phyloP scores from a whole-genome alignment of 2,329 filamentous ascomycete species.

The Pseudogymnoascus sp. region DNA sequence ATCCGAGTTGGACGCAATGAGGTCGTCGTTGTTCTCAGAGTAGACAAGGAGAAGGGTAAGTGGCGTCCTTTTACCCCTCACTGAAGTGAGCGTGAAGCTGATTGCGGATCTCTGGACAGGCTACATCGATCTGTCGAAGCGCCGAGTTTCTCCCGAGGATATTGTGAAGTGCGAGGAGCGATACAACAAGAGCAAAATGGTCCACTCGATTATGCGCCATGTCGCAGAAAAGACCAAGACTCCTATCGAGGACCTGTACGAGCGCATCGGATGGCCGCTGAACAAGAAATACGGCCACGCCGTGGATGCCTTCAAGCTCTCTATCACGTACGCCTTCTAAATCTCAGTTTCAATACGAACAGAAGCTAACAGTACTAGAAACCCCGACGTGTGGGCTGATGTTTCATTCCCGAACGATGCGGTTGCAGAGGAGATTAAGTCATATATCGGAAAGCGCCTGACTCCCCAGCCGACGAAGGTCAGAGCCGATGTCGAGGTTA shows the following conservation, averaged over 20 bases:
- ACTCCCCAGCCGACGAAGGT: conserved; percentile 99
- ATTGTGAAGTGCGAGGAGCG: conserved; percentile 97
- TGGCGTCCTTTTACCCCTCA: background rate
- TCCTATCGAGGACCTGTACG: conserved; percentile 91
- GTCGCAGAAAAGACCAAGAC: conserved; percentile 93
- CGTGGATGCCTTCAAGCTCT: conserved; percentile 97
- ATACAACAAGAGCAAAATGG: conserved; percentile 99
- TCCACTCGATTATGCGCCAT: conserved; percentile 97
- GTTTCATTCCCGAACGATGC: conserved; percentile 79
- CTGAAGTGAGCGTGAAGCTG: background rate
- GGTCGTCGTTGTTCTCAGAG: conserved; percentile 94
- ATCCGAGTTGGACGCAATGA: conserved; percentile 97
- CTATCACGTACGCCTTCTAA: conserved; percentile 67
- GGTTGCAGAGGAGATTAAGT: conserved; percentile 81
- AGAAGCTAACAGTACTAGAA: conserved; percentile 41
- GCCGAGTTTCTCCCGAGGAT: conserved; percentile 93
- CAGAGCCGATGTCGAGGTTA: conserved; percentile 93
- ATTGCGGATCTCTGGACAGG: conserved; percentile 35
- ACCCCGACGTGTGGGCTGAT: conserved; percentile 92
- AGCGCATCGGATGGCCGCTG: conserved; percentile 91
- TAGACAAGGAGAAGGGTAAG: conserved; percentile 96
- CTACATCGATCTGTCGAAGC: conserved; percentile 98
- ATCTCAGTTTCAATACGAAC: background rate
- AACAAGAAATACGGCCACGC: conserved; percentile 97
- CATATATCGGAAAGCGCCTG: conserved; percentile 93